Conservation (phyloP, 2,329 filamentous ascomycete species). For the Fusarium torulosum region DNA sequence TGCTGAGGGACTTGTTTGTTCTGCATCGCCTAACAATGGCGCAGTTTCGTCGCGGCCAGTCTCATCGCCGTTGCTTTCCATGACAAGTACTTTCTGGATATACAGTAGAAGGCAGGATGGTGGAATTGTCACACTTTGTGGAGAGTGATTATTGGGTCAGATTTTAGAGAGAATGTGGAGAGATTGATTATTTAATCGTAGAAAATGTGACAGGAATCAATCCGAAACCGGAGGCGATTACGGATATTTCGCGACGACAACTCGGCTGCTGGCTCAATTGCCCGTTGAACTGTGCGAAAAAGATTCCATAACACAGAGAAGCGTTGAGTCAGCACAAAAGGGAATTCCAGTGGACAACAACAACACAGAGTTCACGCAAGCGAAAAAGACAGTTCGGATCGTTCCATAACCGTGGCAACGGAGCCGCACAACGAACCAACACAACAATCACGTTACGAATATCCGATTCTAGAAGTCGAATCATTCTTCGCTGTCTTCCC, state of each 20-base stretch:
- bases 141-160: too few species aligned
- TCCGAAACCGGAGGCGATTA: neutral
- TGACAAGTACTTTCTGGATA: neutral
- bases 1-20: neutral
- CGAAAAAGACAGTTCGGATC: neutral
- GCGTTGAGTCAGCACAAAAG: neutral
- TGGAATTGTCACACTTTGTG: too few species aligned
- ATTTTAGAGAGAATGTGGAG: too few species aligned
- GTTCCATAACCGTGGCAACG: neutral
- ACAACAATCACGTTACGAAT: neutral
- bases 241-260: neutral
- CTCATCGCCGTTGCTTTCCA: slow-evolving; percentile 15
- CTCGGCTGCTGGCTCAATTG: neutral
- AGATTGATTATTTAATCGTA: too few species aligned
- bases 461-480: neutral
- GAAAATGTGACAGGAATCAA: too few species aligned
- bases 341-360: neutral
- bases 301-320: neutral
- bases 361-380: neutral
- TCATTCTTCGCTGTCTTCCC: neutral
- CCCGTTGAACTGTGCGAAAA: neutral
- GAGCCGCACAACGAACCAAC: neutral
- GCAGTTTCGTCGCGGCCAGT: slow-evolving; percentile 18
- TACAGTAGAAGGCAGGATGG: too few species aligned
- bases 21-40: slow-evolving; percentile 23